Evolutionary conservation across 108 stramenopile species (phyloP).

Genomic region (Nitzschia sp.): DNA sequence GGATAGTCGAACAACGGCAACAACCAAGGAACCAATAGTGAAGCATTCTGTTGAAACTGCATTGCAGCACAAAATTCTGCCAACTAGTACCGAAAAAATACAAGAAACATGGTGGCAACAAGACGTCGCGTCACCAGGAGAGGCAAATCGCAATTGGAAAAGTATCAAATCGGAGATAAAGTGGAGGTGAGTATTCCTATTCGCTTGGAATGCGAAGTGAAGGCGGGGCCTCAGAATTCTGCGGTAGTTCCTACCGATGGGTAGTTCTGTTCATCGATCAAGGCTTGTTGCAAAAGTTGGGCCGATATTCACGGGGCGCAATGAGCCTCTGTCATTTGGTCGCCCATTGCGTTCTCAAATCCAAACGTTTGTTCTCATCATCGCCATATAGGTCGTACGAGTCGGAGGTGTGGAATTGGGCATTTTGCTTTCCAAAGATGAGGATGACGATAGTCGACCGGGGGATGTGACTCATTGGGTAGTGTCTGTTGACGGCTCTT

Average conservation of each 20-base stretch:
- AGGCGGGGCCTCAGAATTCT: too few relatives aligned
- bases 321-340: too few relatives aligned
- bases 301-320: too few relatives aligned
- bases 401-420: conserved; percentile 23
- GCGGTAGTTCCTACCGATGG: too few relatives aligned
- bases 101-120: conserved; percentile 28
- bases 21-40: background rate
- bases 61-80: background rate
- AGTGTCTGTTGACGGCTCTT: conserved; percentile 23
- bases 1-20: background rate
- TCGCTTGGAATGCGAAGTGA: conserved; percentile 1
- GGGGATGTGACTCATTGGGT: conserved; percentile 21
- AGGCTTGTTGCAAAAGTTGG: too few relatives aligned
- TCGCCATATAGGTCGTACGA: conserved; percentile 24
- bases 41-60: background rate
- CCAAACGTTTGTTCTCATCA: too few relatives aligned
- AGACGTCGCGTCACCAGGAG: conserved; percentile 19
- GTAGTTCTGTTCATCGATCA: too few relatives aligned
- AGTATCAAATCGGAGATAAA: conserved; percentile 27
- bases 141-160: conserved; percentile 2
- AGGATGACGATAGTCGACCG: conserved; percentile 1
- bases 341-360: too few relatives aligned
- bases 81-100: background rate
- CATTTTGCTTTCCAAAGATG: conserved; percentile 20
- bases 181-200: conserved; percentile 32